Conservation (phyloP, 176 grass and related monocot genomes). For the Zoysia japonica region DNA sequence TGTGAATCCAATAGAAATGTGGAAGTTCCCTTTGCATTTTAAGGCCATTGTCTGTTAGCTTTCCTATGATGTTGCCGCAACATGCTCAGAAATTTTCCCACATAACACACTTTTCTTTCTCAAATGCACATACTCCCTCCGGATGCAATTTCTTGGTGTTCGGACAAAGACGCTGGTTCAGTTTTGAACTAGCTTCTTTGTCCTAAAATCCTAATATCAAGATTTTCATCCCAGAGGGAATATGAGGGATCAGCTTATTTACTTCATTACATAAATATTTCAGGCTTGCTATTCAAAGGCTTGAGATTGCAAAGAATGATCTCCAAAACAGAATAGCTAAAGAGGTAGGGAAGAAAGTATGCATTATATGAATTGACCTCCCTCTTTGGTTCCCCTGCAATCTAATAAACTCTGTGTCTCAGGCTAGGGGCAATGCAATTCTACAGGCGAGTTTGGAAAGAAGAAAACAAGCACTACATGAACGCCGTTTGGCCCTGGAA, state of each 20-base stretch:
- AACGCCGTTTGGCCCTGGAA: conserved; percentile 92
- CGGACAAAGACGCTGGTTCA: not conserved
- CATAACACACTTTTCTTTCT: conserved; percentile 32
- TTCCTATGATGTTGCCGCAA: not conserved
- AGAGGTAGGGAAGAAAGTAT: conserved; percentile 62
- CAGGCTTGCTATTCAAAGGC: conserved; percentile 98
- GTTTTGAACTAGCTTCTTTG: not conserved
- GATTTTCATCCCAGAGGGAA: not conserved
- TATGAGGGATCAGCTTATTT: conserved; percentile 1
- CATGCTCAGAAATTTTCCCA: not conserved
- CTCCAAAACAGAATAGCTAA: conserved; percentile 91
- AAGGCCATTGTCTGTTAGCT: not conserved
- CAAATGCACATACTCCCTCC: not conserved
- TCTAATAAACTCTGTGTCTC: conserved; percentile 45
- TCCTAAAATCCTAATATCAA: not conserved
- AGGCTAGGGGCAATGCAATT: conserved; percentile 97
- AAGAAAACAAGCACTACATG: conserved; percentile 98
- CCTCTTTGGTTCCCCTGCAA: conserved; percentile 33
- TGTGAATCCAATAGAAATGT: not conserved
- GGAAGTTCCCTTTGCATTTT: not conserved
- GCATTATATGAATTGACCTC: not conserved
- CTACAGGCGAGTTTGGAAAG: conserved; percentile 98
- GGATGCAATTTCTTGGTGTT: not conserved
- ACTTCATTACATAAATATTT: conserved; percentile 34
- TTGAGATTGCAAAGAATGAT: conserved; percentile 95